Evolutionary conservation across 73 alveolate species (phyloP).

Genomic region (Stentor coeruleus): DNA sequence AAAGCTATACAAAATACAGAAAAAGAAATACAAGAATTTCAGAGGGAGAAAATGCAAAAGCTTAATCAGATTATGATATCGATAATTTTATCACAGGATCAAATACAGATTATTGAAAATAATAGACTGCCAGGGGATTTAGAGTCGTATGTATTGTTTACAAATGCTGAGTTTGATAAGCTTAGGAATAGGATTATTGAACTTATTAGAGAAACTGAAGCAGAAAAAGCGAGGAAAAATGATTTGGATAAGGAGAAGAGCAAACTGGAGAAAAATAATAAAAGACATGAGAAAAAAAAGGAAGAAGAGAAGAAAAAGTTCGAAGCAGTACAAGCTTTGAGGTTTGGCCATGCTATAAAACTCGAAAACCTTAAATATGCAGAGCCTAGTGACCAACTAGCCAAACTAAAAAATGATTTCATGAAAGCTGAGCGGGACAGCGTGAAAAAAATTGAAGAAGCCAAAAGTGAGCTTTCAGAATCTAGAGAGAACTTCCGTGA

Average conservation of each 20-base stretch:
- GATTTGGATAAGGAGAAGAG: conserved; percentile 63
- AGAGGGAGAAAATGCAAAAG: conserved; percentile 79
- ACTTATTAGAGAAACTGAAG: conserved; percentile 48
- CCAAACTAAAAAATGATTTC: conserved; percentile 26
- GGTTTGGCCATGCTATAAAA: conserved; percentile 44
- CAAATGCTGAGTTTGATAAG: conserved; percentile 56
- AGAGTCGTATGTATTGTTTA: conserved; percentile 61
- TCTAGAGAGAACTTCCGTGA: conserved; percentile 60
- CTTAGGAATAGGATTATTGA: conserved; percentile 65
- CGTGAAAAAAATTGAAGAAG: conserved; percentile 45
- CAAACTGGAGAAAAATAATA: conserved; percentile 69
- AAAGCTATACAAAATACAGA: conserved; percentile 67
- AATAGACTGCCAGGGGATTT: background rate
- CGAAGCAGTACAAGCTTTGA: conserved; percentile 70
- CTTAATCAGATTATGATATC: conserved; percentile 66
- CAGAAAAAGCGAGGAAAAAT: conserved; percentile 52
- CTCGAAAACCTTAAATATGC: conserved; percentile 17
- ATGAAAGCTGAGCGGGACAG: conserved; percentile 45
- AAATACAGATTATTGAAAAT: conserved; percentile 1
- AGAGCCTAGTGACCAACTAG: background rate
- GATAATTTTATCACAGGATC: conserved; percentile 15
- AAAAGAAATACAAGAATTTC: conserved; percentile 76
- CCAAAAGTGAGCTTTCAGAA: conserved; percentile 53
- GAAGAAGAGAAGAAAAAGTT: conserved; percentile 75
- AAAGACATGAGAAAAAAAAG: conserved; percentile 78